phyloP scores from a whole-genome alignment of 2,329 filamentous ascomycete species.

The Curvularia hawaiiensis region DNA sequence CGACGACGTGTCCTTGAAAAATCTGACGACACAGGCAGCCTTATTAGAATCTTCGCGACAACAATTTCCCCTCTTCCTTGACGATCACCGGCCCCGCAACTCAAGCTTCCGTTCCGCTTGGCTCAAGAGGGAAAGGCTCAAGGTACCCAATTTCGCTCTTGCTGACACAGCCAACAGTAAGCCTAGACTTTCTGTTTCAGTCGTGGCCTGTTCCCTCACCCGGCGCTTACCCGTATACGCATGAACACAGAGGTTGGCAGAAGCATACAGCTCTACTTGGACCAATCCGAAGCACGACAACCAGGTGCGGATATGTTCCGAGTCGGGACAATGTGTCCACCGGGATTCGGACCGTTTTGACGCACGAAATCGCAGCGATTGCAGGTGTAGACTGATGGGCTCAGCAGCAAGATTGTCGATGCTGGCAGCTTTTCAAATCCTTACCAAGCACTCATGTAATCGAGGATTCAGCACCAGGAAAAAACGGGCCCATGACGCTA shows the following conservation, averaged over 20 bases:
- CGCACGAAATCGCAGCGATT: neutral
- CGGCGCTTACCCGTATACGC: conserved; percentile 8
- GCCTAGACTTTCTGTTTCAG: conserved; percentile 7
- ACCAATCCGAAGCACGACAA: neutral
- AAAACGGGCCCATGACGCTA: conserved; percentile 11
- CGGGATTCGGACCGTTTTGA: neutral
- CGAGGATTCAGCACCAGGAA: conserved; percentile 1
- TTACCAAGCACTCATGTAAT: conserved; percentile 17
- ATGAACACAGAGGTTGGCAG: neutral
- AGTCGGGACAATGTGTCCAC: neutral
- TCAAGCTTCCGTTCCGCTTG: neutral
- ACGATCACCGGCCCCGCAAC: conserved; percentile 22
- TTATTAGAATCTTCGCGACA: conserved; percentile 8
- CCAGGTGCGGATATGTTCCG: neutral
- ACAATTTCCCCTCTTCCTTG: conserved; percentile 2
- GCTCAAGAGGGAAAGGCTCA: conserved; percentile 17
- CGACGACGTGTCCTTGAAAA: neutral
- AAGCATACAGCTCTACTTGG: neutral
- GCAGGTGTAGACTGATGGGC: neutral
- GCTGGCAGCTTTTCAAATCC: conserved; percentile 14
- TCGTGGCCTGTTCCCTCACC: conserved; percentile 7
- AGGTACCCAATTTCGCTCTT: conserved; percentile 14
- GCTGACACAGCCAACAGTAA: conserved; percentile 27
- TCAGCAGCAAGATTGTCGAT: neutral
- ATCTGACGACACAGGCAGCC: neutral